A percentile compares a stretch with the other conserved stretches of the same genome.
Evolutionary conservation across 768 basidiomycete species (phyloP).

Genomic region (Collybiopsis luxurians): DNA sequence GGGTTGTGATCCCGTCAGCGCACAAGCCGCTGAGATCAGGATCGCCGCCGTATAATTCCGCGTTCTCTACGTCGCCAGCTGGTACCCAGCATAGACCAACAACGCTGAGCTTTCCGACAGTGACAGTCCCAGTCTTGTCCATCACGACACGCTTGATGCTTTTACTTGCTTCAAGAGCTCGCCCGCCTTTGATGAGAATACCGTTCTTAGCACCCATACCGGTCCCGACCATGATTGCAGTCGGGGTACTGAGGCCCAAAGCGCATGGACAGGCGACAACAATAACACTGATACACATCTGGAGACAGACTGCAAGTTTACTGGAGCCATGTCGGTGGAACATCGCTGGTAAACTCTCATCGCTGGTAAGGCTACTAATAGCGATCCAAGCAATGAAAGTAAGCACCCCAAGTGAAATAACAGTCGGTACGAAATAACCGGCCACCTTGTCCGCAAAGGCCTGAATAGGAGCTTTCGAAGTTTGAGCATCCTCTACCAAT

Average conservation of each 20-base stretch:
- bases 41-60: constrained; percentile 43
- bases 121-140: constrained; percentile 98
- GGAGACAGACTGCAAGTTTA: constrained; percentile 87
- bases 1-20: constrained; percentile 60
- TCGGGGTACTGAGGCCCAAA: constrained; percentile 92
- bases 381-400: constrained; percentile 87
- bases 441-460: constrained; percentile 94
- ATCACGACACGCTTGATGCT: constrained; percentile 78
- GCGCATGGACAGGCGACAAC: constrained; percentile 99
- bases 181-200: constrained; percentile 96
- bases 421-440: constrained; percentile 92
- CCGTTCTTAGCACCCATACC: constrained; percentile 97
- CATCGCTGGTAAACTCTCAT: constrained; percentile 70
- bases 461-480: constrained; percentile 96
- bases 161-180: constrained; percentile 89
- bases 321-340: constrained; percentile 84
- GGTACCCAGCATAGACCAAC: constrained; percentile 75
- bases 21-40: constrained; percentile 42
- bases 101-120: constrained; percentile 89
- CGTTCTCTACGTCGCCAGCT: constrained; percentile 17
- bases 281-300: constrained; percentile 96
- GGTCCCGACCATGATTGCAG: constrained; percentile 99
- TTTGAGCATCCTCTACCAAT: constrained; percentile 97
- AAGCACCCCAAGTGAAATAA: constrained; percentile 75
- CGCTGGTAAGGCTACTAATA: constrained; percentile 55